These are phyloP conservation scores for Erigeron canadensis DNA, from an alignment of 129 eudicot species.

Conservation along the genomic window DNA sequence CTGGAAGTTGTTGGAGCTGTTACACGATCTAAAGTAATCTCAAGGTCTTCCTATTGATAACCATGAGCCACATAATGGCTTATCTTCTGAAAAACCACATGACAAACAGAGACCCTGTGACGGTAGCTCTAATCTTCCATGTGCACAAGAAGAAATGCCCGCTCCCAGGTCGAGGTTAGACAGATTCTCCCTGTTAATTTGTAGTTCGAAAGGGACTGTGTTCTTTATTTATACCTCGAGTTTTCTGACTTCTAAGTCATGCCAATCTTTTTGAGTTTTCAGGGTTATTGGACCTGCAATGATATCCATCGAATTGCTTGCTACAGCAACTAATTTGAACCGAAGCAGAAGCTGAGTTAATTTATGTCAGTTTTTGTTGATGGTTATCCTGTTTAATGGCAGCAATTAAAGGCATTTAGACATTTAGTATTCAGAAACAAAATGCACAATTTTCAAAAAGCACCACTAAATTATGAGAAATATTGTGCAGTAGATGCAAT, in stretches of 20 bases:
- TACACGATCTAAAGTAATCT: constrained; percentile 40
- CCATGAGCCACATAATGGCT: constrained; percentile 32
- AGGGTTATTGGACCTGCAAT: constrained; percentile 52
- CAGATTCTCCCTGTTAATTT: not conserved
- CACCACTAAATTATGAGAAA: no score
- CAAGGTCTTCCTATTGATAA: constrained; percentile 38
- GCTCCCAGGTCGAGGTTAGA: constrained; percentile 59
- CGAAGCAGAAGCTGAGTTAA: no score
- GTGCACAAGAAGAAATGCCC: constrained; percentile 41
- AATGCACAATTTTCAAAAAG: no score
- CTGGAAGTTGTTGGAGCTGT: constrained; percentile 70
- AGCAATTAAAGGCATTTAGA: no score
- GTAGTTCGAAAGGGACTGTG: not conserved
- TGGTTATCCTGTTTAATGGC: no score
- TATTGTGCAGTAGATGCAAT: constrained; percentile 43
- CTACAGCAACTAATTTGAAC: no score
- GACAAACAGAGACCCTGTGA: constrained; percentile 27
- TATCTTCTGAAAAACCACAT: constrained; percentile 30
- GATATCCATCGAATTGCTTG: no score
- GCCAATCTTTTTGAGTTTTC: constrained; percentile 25
- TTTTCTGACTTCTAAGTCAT: not conserved
- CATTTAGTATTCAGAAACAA: no score
- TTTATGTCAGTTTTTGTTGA: no score
- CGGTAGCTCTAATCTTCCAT: constrained; percentile 34
- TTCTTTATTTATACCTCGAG: not conserved